Evolutionary conservation across 345 rosid species (phyloP).

Genomic region (Populus pruinosa): DNA sequence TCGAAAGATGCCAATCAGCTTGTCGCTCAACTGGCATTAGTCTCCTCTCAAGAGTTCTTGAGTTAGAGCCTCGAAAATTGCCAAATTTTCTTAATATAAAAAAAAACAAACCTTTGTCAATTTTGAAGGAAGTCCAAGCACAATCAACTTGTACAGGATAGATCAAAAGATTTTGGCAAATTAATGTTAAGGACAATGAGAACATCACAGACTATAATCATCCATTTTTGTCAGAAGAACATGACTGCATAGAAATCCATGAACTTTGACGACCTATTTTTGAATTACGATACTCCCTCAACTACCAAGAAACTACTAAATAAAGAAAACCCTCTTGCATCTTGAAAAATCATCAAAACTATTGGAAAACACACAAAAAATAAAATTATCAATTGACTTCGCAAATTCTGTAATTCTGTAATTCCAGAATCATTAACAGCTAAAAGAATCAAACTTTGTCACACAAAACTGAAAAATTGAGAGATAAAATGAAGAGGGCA

Average conservation of each 20-base stretch:
- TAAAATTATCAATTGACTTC: not conserved
- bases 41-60: no score
- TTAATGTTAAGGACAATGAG: not conserved
- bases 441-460: conserved; percentile 9
- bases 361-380: no score
- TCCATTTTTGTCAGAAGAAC: no score
- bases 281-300: no score
- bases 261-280: no score
- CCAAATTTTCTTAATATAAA: not conserved
- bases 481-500: not conserved
- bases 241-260: not conserved
- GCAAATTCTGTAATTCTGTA: no score
- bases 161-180: not conserved
- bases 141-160: not conserved
- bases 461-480: not conserved
- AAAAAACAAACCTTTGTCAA: not conserved
- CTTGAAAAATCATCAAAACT: not conserved
- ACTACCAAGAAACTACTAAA: not conserved
- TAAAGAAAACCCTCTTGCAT: not conserved
- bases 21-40: no score
- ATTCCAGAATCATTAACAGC: not conserved
- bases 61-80: not conserved
- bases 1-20: not conserved
- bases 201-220: no score
- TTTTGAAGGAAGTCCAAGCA: not conserved